phyloP scores from a whole-genome alignment of 2,329 filamentous ascomycete genomes.

The Epichloe elymi region DNA sequence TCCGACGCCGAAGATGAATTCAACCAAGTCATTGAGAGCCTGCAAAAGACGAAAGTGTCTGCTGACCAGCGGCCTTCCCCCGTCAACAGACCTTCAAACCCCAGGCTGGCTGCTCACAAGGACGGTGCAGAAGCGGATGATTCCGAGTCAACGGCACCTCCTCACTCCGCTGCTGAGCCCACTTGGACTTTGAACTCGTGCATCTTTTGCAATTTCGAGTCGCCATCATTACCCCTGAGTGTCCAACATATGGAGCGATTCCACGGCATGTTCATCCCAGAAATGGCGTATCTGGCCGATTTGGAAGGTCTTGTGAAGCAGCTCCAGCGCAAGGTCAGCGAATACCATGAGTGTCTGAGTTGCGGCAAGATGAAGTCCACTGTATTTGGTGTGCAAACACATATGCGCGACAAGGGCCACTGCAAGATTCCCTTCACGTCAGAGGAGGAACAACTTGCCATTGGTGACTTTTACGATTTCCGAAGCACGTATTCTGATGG shows the following conservation, averaged over 20 bases:
- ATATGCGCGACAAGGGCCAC: conserved; percentile 94
- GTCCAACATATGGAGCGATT: conserved; percentile 80
- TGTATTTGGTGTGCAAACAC: conserved; percentile 72
- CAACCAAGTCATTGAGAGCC: conserved; percentile 59
- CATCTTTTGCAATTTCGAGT: conserved; percentile 85
- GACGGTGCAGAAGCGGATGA: conserved; percentile 26
- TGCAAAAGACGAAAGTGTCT: conserved; percentile 63
- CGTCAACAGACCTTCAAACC: conserved; percentile 41
- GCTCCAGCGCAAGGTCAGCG: conserved; percentile 66
- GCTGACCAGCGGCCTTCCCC: conserved; percentile 32
- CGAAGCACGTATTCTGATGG: conserved; percentile 85
- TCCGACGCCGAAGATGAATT: conserved; percentile 64
- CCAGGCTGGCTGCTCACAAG: conserved; percentile 29
- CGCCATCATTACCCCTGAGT: conserved; percentile 62
- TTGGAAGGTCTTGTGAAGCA: conserved; percentile 68
- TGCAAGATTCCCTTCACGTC: conserved; percentile 91
- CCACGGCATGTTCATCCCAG: conserved; percentile 93
- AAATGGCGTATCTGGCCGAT: conserved; percentile 71
- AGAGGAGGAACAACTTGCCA: conserved; percentile 81
- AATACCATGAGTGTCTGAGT: conserved; percentile 73
- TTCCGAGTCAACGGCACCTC: conserved; percentile 29
- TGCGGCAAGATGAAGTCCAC: conserved; percentile 76
- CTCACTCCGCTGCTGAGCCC: conserved; percentile 21
- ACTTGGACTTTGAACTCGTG: conserved; percentile 44
- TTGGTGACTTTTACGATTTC: conserved; percentile 97